Base-by-base conservation (phyloP, 2,329 filamentous ascomycete species). In the Cladosporium cucumerinum region DNA sequence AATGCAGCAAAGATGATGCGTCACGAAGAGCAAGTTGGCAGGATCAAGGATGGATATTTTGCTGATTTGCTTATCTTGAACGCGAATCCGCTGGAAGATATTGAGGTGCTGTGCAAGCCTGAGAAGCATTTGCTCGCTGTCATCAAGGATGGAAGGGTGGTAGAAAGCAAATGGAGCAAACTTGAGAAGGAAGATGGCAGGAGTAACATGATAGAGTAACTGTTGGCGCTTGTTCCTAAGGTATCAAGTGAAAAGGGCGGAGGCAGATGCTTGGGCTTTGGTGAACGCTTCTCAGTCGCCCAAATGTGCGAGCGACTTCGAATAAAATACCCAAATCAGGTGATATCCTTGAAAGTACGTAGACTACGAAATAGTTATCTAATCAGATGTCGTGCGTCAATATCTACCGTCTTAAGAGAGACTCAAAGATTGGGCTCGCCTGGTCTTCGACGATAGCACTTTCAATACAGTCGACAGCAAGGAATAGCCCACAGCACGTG, bases 31-130 rank as follows among this genome's bases (percentile, higher is more conserved):
- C 76, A 73, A 32, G 69, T 87, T 18, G 85, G 85, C 0, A 80
- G 84, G 68, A 72, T 87, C 3, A 79, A 78, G 67, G 73, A 77
- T 21, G 84, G 83, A 0, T 85, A 82, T 65, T 74, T 76, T 2
- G 85, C 85, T 0, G 85, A 87, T 72, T 52, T 87, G 49, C 67
- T 87, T 32, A 74, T 87, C 2, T 69, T 86, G 49, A 80, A 81
- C 46, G 68, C 70, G 49, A 86, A 86, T 68, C 85, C 85, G 2
- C 72, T 87, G 60, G 79, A 85, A n/a, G 80, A 87, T 69, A 79
- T 87, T 21, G 77, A 78, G 0, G 74, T 86, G 4, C 70, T 87
- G 28, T 82, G 82, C 66, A 69, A 76, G 48, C 80, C 80, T 2
- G 80, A 85, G 58, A 76, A 78, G 69, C 76, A 80, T 66, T 67